A percentile compares a stretch with the other conserved stretches of the same genome.
Evolutionary conservation across 2,329 filamentous ascomycete genomes (phyloP).

Genomic region (Aspergillus aculeatus): DNA sequence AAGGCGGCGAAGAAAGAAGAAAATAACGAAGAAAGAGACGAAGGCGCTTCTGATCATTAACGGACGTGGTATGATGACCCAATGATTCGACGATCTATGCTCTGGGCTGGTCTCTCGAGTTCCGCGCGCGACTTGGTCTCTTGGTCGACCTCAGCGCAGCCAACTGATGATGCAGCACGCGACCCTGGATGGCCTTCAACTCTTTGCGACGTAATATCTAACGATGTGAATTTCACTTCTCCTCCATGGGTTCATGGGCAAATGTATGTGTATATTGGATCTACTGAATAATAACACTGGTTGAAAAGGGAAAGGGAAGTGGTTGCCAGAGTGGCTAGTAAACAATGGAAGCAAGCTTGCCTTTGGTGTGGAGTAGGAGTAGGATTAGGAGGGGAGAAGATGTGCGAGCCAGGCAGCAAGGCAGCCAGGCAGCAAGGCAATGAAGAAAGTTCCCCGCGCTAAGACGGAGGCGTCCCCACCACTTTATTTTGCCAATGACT

Average conservation of each 20-base stretch:
- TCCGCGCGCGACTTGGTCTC: background rate
- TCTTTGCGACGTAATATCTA: constrained; percentile 2
- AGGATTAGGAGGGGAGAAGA: too few species aligned
- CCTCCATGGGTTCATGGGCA: background rate
- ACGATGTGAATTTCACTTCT: background rate
- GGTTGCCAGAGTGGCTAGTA: background rate
- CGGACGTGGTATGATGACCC: constrained; percentile 8
- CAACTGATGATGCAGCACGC: background rate
- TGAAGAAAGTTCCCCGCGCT: background rate
- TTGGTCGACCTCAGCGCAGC: background rate
- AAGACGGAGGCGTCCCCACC: background rate
- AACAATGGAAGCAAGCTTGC: too few species aligned
- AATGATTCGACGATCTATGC: background rate
- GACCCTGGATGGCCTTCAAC: background rate
- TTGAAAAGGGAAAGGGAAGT: background rate
- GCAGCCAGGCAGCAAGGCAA: background rate
- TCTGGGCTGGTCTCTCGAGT: background rate
- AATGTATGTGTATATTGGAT: constrained; percentile 3
- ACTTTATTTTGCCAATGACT: background rate
- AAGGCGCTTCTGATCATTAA: background rate
- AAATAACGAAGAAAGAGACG: constrained; percentile 1
- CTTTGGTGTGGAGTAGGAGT: too few species aligned
- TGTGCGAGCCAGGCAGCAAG: too few species aligned
- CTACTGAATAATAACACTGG: background rate
- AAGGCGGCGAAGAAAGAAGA: background rate